phyloP scores from a whole-genome alignment of 2,329 filamentous ascomycete species.

The Sporothrix brasiliensis region DNA sequence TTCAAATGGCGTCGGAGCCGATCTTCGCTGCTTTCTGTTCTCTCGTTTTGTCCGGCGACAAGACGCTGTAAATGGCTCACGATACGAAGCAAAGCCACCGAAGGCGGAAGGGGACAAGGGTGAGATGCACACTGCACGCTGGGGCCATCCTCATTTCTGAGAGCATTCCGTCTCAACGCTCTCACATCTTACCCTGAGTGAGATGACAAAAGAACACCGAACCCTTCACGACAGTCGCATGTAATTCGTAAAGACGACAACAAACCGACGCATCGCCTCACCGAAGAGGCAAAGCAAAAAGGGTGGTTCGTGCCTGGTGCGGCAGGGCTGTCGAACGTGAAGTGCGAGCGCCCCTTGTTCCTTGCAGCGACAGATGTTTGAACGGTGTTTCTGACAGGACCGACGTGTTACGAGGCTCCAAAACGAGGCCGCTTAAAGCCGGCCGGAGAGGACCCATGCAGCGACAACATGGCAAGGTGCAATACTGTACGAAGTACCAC shows the following conservation, averaged over 20 bases:
- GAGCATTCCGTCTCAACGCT: not conserved
- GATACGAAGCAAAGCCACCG: slow-evolving; percentile 8
- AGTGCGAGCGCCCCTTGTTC: not conserved
- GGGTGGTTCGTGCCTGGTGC: slow-evolving; percentile 15
- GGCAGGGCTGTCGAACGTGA: not conserved
- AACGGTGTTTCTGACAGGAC: not conserved
- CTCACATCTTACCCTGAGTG: no score
- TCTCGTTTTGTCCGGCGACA: not conserved
- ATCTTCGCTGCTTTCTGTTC: not conserved
- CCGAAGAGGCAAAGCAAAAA: slow-evolving; percentile 1
- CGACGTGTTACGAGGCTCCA: slow-evolving; percentile 17
- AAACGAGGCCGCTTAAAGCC: slow-evolving; percentile 9
- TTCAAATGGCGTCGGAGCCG: not conserved
- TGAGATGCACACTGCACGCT: slow-evolving; percentile 16
- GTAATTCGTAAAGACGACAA: not conserved
- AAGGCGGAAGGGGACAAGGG: not conserved
- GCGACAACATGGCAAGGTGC: not conserved
- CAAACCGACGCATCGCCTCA: slow-evolving; percentile 11
- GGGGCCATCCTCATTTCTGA: slow-evolving; percentile 15
- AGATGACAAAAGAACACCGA: no score
- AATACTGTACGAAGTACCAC: not conserved
- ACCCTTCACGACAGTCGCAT: no score
- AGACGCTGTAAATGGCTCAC: not conserved
- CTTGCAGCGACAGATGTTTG: no score
- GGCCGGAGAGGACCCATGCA: not conserved